phyloP scores from a whole-genome alignment of 2,329 filamentous ascomycete species.

The Penicillium hesseltinei region DNA sequence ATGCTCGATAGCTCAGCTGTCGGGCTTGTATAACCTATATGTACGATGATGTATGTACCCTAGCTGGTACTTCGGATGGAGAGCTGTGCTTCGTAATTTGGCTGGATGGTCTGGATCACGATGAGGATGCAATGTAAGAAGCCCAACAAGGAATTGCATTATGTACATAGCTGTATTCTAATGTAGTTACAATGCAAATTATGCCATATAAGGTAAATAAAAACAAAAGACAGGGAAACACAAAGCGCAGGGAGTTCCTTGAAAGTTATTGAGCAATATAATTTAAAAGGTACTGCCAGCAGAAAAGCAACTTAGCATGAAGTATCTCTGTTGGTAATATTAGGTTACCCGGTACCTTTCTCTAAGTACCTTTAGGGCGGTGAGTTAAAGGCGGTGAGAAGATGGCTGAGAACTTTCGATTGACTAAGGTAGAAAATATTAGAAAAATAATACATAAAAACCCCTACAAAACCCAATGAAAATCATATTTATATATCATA shows the following conservation, averaged over 20 bases:
- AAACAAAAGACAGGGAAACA: neutral
- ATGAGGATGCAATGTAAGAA: neutral
- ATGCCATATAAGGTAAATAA: neutral
- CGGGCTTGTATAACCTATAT: neutral
- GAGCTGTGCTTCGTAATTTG: neutral
- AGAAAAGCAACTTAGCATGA: neutral
- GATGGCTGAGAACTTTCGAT: neutral
- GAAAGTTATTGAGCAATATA: neutral
- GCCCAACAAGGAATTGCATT: neutral
- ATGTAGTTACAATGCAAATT: neutral
- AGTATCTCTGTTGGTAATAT: neutral
- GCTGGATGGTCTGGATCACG: neutral
- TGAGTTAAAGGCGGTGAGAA: neutral
- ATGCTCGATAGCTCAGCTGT: neutral
- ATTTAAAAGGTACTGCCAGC: neutral
- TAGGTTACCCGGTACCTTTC: neutral
- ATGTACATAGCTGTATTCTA: neutral
- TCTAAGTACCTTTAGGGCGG: rapidly evolving
- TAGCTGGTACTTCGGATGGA: neutral
- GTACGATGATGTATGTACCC: neutral
- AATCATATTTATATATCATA: constrained; percentile 4
- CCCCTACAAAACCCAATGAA: neutral
- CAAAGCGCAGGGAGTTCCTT: neutral
- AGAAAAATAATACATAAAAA: neutral
- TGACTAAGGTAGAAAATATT: neutral